These are phyloP conservation scores for Pseudogymnoascus sp. DNA, from an alignment of 2,329 filamentous ascomycete species.

Conservation along the genomic window DNA sequence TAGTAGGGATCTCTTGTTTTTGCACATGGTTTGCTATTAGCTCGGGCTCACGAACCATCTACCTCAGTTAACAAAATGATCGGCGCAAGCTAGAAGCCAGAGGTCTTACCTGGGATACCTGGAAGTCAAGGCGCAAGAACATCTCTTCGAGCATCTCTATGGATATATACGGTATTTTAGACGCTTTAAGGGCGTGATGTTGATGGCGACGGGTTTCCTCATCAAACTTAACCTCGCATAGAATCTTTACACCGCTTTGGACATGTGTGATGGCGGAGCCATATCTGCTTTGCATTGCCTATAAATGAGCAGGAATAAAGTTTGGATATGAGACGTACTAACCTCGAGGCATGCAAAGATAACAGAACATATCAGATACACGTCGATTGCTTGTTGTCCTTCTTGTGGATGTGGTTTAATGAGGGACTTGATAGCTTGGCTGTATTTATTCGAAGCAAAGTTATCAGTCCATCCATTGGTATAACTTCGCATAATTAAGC, in stretches of 20 bases:
- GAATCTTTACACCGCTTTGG: constrained; percentile 19
- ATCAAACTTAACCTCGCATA: constrained; percentile 18
- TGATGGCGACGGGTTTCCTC: constrained; percentile 11
- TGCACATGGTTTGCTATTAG: not conserved
- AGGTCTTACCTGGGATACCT: constrained; percentile 15
- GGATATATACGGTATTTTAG: constrained; percentile 14
- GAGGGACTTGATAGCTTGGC: not conserved
- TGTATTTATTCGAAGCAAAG: not conserved
- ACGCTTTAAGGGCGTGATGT: constrained; percentile 10
- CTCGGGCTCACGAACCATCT: constrained; percentile 13
- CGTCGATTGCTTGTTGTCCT: not conserved
- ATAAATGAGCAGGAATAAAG: not conserved
- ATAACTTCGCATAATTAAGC: not conserved
- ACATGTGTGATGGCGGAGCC: constrained; percentile 18
- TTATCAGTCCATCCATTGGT: not conserved
- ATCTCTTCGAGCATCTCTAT: constrained; percentile 16
- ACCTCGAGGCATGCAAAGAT: not conserved
- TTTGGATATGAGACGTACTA: not conserved
- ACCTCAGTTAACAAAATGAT: not conserved
- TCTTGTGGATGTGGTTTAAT: not conserved
- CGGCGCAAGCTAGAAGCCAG: not conserved
- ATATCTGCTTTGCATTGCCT: constrained; percentile 20
- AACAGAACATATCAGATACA: not conserved
- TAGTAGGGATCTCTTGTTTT: not conserved
- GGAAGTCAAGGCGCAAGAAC: constrained; percentile 18